Percentiles rank a stretch among this genome's conserved stretches.
These are phyloP conservation scores for Alisma plantagoaquatica DNA, from an alignment of 106 monocot genomes.

Conservation along the genomic window DNA sequence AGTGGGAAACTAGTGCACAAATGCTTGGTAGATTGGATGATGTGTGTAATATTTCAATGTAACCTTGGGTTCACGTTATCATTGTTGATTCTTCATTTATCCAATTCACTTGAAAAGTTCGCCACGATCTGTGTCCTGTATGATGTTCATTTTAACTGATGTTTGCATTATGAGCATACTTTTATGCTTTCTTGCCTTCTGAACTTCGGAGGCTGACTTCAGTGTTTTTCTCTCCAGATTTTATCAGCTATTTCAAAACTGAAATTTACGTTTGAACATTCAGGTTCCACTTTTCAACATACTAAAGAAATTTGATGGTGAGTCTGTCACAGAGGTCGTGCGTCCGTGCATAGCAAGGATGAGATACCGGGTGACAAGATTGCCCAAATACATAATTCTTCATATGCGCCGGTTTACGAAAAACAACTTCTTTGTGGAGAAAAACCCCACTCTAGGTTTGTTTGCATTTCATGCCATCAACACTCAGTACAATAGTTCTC, in stretches of 20 bases:
- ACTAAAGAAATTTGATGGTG: constrained; percentile 97
- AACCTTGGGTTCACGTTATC: no score
- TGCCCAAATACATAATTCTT: constrained; percentile 90
- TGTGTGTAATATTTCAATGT: no score
- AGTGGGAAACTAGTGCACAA: no score
- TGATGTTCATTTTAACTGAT: no score
- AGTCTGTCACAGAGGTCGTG: constrained; percentile 96
- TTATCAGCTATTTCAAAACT: background rate
- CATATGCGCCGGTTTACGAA: constrained; percentile 98
- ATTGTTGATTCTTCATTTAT: no score
- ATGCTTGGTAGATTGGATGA: no score
- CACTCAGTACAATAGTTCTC: no score
- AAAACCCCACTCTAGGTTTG: constrained; percentile 94
- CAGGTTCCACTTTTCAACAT: constrained; percentile 98
- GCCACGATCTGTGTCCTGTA: no score
- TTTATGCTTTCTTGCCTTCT: no score
- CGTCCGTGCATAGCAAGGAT: constrained; percentile 88
- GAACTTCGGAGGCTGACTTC: background rate
- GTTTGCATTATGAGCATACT: no score
- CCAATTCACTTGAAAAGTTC: no score
- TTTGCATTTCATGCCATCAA: background rate
- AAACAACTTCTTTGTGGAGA: constrained; percentile 95
- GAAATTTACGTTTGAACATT: background rate
- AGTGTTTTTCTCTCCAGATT: background rate
- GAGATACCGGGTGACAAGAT: constrained; percentile 82